Evolutionary conservation across 2,329 filamentous ascomycete genomes (phyloP).

Genomic region (Colletotrichum scovillei): DNA sequence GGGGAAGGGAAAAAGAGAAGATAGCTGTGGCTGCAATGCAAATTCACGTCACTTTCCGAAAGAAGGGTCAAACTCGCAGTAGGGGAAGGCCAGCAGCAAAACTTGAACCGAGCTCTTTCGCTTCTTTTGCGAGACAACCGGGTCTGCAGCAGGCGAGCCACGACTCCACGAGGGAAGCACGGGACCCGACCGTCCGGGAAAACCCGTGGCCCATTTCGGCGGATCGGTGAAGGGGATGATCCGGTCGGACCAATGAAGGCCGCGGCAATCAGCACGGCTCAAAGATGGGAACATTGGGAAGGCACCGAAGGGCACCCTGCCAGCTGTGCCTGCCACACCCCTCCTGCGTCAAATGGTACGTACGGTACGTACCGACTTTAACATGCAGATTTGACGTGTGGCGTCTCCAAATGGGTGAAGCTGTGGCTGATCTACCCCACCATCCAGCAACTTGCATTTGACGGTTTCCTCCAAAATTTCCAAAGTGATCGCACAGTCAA

Average conservation of each 20-base stretch:
- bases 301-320: not conserved
- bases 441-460: constrained; percentile 15
- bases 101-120: constrained; percentile 36
- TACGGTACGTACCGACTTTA: not conserved
- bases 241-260: constrained; percentile 20
- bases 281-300: no score
- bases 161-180: constrained; percentile 5
- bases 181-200: constrained; percentile 35
- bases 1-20: constrained; percentile 4
- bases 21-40: constrained; percentile 25
- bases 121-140: constrained; percentile 31
- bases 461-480: constrained; percentile 33
- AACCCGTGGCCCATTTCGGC: constrained; percentile 29
- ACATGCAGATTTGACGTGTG: constrained; percentile 1
- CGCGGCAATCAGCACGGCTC: constrained; percentile 18
- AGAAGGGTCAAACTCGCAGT: constrained; percentile 31
- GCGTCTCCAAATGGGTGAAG: not conserved
- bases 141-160: constrained; percentile 34
- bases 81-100: constrained; percentile 29
- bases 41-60: constrained; percentile 37
- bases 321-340: not conserved
- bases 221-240: not conserved
- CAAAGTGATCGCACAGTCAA: not conserved
- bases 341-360: not conserved
- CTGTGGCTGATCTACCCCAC: constrained; percentile 34